Evolutionary conservation across 306 rosid genomes (phyloP), one percentile per base, ranked within the genome.

Genomic region (Cicer cuneatum): DNA sequence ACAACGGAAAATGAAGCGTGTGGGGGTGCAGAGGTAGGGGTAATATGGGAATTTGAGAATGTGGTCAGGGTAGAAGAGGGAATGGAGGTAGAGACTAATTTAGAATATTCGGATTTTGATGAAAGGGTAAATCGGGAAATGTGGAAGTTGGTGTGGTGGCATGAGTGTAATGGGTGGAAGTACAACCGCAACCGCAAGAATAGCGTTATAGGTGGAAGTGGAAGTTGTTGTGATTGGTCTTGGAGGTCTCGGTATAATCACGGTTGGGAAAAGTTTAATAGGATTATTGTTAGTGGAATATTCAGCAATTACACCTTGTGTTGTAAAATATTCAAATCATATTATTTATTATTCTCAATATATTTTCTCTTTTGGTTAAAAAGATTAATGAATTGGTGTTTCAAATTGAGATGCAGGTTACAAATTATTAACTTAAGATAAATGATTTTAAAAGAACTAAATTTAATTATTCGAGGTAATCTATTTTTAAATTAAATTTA

Each of bases 121-220:
- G 80, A 0, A 48, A 58, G 86, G 86, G 75, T 35, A 80, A 59
- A 70, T 33, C 21, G 72, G 82, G 88, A 73, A 84, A 72, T 73
- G 24, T 1, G 48, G 29, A 71, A 48, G 18, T 74, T 24, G 75
- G 82, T 53, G 81, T 10, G 68, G 78, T 61, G 56, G 82, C 46
- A 57, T 10, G 14, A 19, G 62, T 8, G 74, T 69, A 62, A 71
- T 19, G 14, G 53, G 71, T 52, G 33, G 12, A 57, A 57, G 38
- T 19, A 38, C 35, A 64, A 42, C 73, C 57, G 66, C 33, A 48
- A 60, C 81, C 64, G 76, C 2, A 49, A 8, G 65, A 48, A 39
- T 8, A n/a, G 15, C 3, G 12, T 24, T 35, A 78, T 7, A 35
- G 89, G 57, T 78, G 88, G 76, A 48, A 33, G 37, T 61, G 65